A percentile compares a stretch with the other conserved stretches of the same genome.
Evolutionary conservation across 2,329 filamentous ascomycete genomes (phyloP).

Genomic region (Cadophora sp.): DNA sequence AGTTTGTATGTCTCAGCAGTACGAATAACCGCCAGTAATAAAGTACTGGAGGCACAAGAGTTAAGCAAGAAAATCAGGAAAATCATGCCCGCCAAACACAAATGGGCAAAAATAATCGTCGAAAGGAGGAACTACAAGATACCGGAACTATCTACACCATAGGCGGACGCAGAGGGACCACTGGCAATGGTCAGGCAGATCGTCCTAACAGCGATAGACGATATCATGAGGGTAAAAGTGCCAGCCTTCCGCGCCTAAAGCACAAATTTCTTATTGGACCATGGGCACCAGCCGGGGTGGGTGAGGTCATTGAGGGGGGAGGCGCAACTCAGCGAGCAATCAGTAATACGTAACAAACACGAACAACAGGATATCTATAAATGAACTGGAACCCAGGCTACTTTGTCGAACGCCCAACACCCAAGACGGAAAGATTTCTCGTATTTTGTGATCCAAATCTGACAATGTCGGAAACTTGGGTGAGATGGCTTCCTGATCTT

Average conservation of each 20-base stretch:
- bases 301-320: constrained; percentile 23
- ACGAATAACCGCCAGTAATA: no score
- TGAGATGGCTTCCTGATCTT: background rate
- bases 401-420: no score
- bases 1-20: no score
- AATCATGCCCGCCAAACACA: background rate
- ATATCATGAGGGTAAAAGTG: constrained; percentile 13
- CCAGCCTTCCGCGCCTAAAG: constrained; percentile 11
- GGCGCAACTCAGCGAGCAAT: constrained; percentile 25
- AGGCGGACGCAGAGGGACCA: background rate
- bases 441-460: no score
- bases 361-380: no score
- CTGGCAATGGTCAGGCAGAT: background rate
- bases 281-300: constrained; percentile 26
- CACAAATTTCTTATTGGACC: constrained; percentile 23
- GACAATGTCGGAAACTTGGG: no score
- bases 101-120: background rate
- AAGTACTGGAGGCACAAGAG: no score
- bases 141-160: background rate
- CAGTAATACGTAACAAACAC: background rate
- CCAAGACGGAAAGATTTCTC: no score
- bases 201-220: background rate
- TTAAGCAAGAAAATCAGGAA: no score
- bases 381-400: no score
- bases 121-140: background rate